Evolutionary conservation across 345 rosid species (phyloP), one percentile per base, ranked within the genome.

Genomic region (Bretschneidera sinensis): DNA sequence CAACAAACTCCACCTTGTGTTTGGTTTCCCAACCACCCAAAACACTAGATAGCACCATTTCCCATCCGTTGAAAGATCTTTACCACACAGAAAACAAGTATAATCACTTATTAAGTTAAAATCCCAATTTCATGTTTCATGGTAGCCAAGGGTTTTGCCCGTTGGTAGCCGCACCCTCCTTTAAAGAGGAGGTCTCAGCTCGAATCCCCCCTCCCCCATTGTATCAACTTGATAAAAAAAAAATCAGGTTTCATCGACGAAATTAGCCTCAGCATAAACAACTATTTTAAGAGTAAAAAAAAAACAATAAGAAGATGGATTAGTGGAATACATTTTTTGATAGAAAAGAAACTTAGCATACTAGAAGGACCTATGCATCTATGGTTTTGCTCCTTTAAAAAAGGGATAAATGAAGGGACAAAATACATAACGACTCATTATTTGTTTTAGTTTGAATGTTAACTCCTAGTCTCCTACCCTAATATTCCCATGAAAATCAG

Each of bases 21-120:
- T 64, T 24, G 71, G 60, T 55, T 79, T 75, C 20, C 87, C 92
- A 63, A 55, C 72, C 73, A 83, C 87, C 92, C 92, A 83, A 51
- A 83, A 72, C 64, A 83, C 78, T 67, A 81, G 0, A 66, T 81
- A 86, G 79, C 87, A 79, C 89, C 92, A 81, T 66, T 86, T 83
- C 18, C 92, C 85, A 72, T 86, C 92, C 16, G 87, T 86, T 24
- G 82, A 75, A 35, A 74, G 18, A 79, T 86, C 92, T 86, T 48
- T 51, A 69, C 31, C 18, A 62, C 48, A 50, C 9, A 59, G 52
- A 70, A 54, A n/a, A 24, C 58, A 57, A 35, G 59, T 13, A 14
- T 1, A 52, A 45, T 55, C 55, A 54, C 52, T 17, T 22, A 21
- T 28, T 2, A 23, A 10, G n/a, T n/a, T n/a, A n/a, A n/a, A n/a